These are phyloP conservation scores for Fibroporia radiculosa DNA, from an alignment of 768 basidiomycete genomes.

Conservation along the genomic window DNA sequence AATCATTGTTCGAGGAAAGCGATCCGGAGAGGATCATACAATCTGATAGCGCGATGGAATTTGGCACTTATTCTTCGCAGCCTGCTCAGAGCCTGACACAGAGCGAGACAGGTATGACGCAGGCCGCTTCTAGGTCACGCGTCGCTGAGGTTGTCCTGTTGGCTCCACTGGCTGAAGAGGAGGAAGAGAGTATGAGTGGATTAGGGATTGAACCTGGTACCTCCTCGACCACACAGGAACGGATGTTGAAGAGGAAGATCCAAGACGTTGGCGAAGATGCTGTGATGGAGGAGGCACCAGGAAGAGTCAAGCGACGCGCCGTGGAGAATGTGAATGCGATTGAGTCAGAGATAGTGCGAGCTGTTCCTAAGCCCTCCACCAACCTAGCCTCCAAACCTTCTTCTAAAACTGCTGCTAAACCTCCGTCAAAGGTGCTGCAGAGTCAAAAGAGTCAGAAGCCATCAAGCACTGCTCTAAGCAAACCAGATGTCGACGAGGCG, in stretches of 20 bases:
- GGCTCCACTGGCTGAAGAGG: constrained; percentile 45
- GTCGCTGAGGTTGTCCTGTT: constrained; percentile 11
- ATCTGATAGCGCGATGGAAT: constrained; percentile 9
- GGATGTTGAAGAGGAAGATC: constrained; percentile 34
- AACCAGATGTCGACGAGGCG: constrained; percentile 57
- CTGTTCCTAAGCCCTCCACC: constrained; percentile 20
- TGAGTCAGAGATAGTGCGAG: neutral
- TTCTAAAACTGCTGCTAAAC: constrained; percentile 5
- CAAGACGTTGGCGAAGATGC: constrained; percentile 28
- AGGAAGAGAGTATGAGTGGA: constrained; percentile 34
- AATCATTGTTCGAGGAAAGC: constrained; percentile 60
- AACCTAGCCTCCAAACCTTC: constrained; percentile 17
- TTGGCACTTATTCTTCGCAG: constrained; percentile 6
- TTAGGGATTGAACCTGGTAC: constrained; percentile 6
- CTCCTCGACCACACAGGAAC: constrained; percentile 7
- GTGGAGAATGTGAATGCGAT: constrained; percentile 28
- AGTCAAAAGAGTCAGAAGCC: constrained; percentile 4
- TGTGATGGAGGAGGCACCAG: constrained; percentile 27
- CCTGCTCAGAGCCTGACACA: constrained; percentile 20
- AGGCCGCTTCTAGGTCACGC: constrained; percentile 8
- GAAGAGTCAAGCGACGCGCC: constrained; percentile 34
- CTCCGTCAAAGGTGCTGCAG: constrained; percentile 10
- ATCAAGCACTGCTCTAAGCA: constrained; percentile 32
- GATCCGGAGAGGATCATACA: constrained; percentile 38
- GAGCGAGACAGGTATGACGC: constrained; percentile 15